Evolutionary conservation across 202 grass and related monocot genomes (phyloP), one percentile per base, ranked within the genome.

Genomic region (Schoenoplectus triqueter): DNA sequence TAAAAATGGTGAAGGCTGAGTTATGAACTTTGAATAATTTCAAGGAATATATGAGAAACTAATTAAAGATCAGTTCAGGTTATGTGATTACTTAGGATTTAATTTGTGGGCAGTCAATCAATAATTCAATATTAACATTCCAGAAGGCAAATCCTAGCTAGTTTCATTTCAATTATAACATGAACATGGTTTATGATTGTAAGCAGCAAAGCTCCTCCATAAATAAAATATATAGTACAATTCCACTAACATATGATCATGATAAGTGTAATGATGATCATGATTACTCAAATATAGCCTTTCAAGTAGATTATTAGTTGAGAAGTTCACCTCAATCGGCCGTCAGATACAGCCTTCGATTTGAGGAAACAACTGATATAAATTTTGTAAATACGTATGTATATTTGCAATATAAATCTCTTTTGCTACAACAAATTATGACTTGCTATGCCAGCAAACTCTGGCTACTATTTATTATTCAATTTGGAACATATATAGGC

Each of bases 291-390:
- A 49, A n/a, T 19, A 48, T 72, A 72, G 42, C 42, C 44, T 18
- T 49, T 49, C 45, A 18, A 72, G 69, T 72, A 72, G 15, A 72
- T 72, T 48, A 72, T 72, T 59, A 15, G 56, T 59, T 59, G 14
- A 14, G 2, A 14, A 56, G 54, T 59, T 10, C 56, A 59, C 56
- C 67, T 70, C 40, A 70, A 66, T 39, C 21, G 15, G 13, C 15
- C 13, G 2, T 14, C 15, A 59, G 15, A 0, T 48, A 17, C 15
- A 18, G 44, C 44, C 15, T 49, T 72, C 48, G 44, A 41, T 44
- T 44, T 44, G 41, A 69, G 39, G 22, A 45, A 69, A 47, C 7
- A 69, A 45, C 14, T n/a, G 3, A n/a, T 66, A 40, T 31, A 66
- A 39, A 31, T 66, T 3, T 31, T 63, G 54, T 11, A 13, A 56